Conservation (phyloP, 2,329 filamentous ascomycete species). For the Fusarium sp. region DNA sequence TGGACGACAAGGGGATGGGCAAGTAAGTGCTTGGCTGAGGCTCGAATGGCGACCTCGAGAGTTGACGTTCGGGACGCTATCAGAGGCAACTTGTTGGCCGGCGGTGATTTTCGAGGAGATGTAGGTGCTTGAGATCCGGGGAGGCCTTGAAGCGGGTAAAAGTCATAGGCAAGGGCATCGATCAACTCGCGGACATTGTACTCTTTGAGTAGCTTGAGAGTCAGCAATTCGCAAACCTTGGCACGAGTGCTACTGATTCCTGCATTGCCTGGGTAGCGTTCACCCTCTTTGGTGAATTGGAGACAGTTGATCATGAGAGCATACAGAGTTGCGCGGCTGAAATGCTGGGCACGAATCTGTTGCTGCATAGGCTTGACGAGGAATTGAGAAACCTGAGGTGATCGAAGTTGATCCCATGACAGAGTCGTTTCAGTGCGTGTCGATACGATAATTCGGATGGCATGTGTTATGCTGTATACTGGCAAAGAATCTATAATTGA, state of each 20-base stretch:
- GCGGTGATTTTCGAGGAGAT: conserved; percentile 46
- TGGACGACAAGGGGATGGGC: conserved; percentile 92
- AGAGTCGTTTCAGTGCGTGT: conserved; percentile 90
- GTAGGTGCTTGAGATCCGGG: conserved; percentile 55
- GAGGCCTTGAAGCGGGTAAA: conserved; percentile 88
- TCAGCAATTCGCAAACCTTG: conserved; percentile 88
- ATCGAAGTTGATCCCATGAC: conserved; percentile 93
- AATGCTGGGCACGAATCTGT: conserved; percentile 83
- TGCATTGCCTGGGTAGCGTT: conserved; percentile 83
- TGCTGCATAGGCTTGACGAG: conserved; percentile 95
- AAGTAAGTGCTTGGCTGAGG: conserved; percentile 91
- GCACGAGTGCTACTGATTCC: conserved; percentile 86
- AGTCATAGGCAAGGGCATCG: conserved; percentile 94
- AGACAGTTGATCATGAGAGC: conserved; percentile 93
- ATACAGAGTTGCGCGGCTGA: conserved; percentile 87
- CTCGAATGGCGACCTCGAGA: conserved; percentile 90
- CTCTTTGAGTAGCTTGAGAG: conserved; percentile 89
- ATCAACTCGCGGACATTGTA: conserved; percentile 90
- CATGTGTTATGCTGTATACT: conserved; percentile 89
- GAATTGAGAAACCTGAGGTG: conserved; percentile 96
- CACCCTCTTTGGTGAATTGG: conserved; percentile 89
- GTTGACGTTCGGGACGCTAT: conserved; percentile 84
- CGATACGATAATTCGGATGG: conserved; percentile 85
- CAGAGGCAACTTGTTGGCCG: conserved; percentile 57
- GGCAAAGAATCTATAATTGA: conserved; percentile 77